phyloP scores from a whole-genome alignment of 176 grass and related monocot species.

The Elymus sibiricus region DNA sequence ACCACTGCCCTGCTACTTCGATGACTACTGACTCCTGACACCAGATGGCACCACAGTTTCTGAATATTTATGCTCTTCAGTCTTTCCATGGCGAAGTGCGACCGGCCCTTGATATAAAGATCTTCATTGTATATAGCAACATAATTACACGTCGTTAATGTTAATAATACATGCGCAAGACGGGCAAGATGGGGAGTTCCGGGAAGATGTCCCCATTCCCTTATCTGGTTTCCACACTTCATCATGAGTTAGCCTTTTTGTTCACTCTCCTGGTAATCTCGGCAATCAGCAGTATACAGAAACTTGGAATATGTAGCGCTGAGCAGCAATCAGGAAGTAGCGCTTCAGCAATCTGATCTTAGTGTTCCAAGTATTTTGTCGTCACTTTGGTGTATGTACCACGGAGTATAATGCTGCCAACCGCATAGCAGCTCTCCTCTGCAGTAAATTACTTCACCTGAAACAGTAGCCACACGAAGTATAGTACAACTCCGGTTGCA shows the following conservation, averaged over 20 bases:
- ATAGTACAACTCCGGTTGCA: background rate
- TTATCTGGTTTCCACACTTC: background rate
- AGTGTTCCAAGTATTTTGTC: background rate
- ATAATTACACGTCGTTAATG: background rate
- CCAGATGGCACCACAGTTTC: background rate
- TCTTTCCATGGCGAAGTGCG: background rate
- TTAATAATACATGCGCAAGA: conserved; percentile 11
- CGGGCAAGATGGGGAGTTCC: background rate
- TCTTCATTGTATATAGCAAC: conserved; percentile 27
- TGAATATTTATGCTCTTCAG: background rate
- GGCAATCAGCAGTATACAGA: background rate
- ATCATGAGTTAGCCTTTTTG: background rate
- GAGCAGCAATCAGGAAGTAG: background rate
- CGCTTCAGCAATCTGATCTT: background rate
- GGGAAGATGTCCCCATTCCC: background rate
- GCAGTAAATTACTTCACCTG: background rate
- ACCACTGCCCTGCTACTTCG: conserved; percentile 13
- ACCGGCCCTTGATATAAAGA: background rate
- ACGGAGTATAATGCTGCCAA: background rate
- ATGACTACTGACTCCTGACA: background rate
- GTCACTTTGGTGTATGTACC: background rate
- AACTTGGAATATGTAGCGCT: background rate
- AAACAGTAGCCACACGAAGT: too few relatives aligned
- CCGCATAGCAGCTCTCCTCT: background rate
- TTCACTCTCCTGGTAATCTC: background rate